Evolutionary conservation across 495 filamentous ascomycete genomes (phyloP).

Genomic region (Tuber magnatum): DNA sequence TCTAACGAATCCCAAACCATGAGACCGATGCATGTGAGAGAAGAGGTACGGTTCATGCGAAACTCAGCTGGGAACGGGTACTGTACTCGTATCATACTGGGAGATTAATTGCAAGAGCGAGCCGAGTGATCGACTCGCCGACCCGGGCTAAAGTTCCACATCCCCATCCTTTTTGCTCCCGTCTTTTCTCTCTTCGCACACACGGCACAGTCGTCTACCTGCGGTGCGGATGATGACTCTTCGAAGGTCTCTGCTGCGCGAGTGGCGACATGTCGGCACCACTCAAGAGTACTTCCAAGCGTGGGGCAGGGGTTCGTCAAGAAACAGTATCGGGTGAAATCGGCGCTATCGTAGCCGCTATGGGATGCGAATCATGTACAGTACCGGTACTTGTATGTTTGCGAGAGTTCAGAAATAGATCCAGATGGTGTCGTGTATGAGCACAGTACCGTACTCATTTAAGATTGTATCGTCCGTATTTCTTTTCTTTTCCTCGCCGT

Average conservation of each 20-base stretch:
- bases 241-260: not conserved
- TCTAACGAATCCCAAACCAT: not conserved
- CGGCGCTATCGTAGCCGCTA: not conserved
- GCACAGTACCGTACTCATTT: not conserved
- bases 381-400: too few relatives aligned
- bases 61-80: not conserved
- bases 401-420: too few relatives aligned
- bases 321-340: conserved; percentile 3
- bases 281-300: conserved; percentile 12
- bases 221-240: conserved; percentile 8
- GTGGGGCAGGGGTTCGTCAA: conserved; percentile 11
- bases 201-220: not conserved
- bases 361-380: not conserved
- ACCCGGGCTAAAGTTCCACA: not conserved
- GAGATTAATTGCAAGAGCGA: not conserved
- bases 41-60: not conserved
- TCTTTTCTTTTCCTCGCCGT: not conserved
- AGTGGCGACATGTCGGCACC: conserved; percentile 13
- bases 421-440: not conserved
- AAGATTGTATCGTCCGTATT: not conserved
- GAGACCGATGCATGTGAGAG: not conserved
- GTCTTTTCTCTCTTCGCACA: conserved; percentile 1
- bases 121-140: not conserved
- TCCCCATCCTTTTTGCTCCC: not conserved
- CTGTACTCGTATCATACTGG: not conserved